Evolutionary conservation across 192 early-diverging fungal species (phyloP).

Genomic region (Coemansia sp.): DNA sequence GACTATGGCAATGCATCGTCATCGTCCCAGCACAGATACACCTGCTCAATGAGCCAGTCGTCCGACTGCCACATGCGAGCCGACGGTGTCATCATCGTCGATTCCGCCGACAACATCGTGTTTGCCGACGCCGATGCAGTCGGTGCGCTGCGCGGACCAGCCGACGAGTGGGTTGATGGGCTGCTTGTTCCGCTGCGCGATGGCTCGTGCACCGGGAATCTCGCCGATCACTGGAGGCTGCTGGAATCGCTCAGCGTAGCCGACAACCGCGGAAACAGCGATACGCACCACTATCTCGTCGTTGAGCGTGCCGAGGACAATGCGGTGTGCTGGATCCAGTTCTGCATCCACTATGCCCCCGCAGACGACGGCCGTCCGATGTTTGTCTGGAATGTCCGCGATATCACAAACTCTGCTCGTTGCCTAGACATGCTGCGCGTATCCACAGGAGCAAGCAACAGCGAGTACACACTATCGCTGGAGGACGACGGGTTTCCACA

Average conservation of each 20-base stretch:
- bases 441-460: slow-evolving; percentile 2
- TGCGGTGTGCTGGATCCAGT: slow-evolving; percentile 42
- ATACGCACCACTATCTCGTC: slow-evolving; percentile 40
- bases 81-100: slow-evolving; percentile 40
- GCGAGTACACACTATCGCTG: slow-evolving; percentile 36
- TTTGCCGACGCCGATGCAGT: slow-evolving; percentile 44
- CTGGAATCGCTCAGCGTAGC: slow-evolving; percentile 27
- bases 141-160: slow-evolving; percentile 40
- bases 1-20: background rate
- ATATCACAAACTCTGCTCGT: slow-evolving; percentile 33
- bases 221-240: slow-evolving; percentile 31
- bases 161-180: slow-evolving; percentile 34
- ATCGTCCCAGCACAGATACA: background rate
- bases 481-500: slow-evolving; percentile 51
- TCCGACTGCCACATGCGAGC: slow-evolving; percentile 46
- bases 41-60: slow-evolving; percentile 14
- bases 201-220: slow-evolving; percentile 12
- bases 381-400: slow-evolving; percentile 44
- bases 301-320: slow-evolving; percentile 35
- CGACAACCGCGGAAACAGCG: slow-evolving; percentile 4
- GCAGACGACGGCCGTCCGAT: slow-evolving; percentile 17
- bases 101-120: slow-evolving; percentile 21
- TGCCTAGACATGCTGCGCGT: slow-evolving; percentile 34
- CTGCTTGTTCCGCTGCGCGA: slow-evolving; percentile 22
- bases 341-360: slow-evolving; percentile 30